Percentiles rank a stretch among this genome's conserved stretches.
Conservation (phyloP, 345 rosid species). For the Corchorus olitorius region DNA sequence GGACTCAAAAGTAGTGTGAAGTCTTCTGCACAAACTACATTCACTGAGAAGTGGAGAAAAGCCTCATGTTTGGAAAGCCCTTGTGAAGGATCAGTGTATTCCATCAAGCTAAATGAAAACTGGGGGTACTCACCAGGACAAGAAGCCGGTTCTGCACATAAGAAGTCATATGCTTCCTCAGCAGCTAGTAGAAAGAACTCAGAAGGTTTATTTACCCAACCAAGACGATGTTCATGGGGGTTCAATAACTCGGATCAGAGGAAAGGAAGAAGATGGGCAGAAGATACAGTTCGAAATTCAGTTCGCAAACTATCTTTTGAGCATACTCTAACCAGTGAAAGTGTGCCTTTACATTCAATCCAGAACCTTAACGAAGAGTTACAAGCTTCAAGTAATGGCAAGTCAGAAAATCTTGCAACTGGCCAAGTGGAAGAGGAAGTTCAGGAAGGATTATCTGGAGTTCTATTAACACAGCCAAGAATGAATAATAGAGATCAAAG, state of each 20-base stretch:
- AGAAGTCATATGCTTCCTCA: constrained; percentile 27
- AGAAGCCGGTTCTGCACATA: background rate
- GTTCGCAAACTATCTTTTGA: constrained; percentile 36
- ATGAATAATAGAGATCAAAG: constrained; percentile 21
- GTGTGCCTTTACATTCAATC: constrained; percentile 6
- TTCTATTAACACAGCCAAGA: constrained; percentile 44
- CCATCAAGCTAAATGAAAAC: constrained; percentile 4
- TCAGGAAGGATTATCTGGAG: constrained; percentile 18
- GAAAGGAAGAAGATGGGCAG: constrained; percentile 29
- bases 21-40: background rate
- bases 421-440: constrained; percentile 15
- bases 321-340: constrained; percentile 9
- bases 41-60: constrained; percentile 10
- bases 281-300: constrained; percentile 30
- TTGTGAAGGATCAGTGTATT: background rate
- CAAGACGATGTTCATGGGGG: constrained; percentile 29
- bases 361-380: constrained; percentile 22
- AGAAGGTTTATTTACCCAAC: constrained; percentile 41
- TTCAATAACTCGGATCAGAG: constrained; percentile 16
- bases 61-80: background rate
- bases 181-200: constrained; percentile 28
- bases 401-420: background rate
- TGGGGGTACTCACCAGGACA: constrained; percentile 4
- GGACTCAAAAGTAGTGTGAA: constrained; percentile 13
- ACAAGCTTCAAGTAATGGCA: background rate